Conservation (phyloP, 2,329 filamentous ascomycete genomes). For the Albophoma yamanashiensis region DNA sequence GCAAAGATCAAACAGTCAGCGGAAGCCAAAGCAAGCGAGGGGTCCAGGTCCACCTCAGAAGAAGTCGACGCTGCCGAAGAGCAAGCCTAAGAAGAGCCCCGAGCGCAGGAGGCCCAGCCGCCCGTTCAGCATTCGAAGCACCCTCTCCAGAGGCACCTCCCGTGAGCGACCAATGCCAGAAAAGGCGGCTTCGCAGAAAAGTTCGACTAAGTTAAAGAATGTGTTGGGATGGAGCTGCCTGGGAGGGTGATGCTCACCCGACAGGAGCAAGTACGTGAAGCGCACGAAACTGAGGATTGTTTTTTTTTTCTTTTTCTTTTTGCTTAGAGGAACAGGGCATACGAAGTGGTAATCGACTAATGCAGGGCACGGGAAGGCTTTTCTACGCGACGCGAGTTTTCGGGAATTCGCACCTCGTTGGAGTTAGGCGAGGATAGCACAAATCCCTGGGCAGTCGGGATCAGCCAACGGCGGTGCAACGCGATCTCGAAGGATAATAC, state of each 20-base stretch:
- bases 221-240: neutral
- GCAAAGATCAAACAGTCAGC: neutral
- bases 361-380: neutral
- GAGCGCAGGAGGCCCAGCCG: neutral
- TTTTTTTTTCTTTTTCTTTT: neutral
- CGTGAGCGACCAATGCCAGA: neutral
- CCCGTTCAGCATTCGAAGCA: neutral
- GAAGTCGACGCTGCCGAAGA: neutral
- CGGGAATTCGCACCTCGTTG: neutral
- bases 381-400: neutral
- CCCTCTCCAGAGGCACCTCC: neutral
- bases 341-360: neutral
- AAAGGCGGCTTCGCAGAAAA: neutral
- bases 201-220: neutral
- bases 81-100: neutral
- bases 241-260: neutral
- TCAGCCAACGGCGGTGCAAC: neutral
- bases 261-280: neutral
- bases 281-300: neutral
- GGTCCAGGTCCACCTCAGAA: neutral
- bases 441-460: neutral
- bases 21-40: neutral
- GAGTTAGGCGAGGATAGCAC: neutral
- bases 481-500: neutral
- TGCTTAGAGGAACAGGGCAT: neutral